Evolutionary conservation across 148 eudicot genomes (phyloP).

Genomic region (Rhododendron griersonianum): DNA sequence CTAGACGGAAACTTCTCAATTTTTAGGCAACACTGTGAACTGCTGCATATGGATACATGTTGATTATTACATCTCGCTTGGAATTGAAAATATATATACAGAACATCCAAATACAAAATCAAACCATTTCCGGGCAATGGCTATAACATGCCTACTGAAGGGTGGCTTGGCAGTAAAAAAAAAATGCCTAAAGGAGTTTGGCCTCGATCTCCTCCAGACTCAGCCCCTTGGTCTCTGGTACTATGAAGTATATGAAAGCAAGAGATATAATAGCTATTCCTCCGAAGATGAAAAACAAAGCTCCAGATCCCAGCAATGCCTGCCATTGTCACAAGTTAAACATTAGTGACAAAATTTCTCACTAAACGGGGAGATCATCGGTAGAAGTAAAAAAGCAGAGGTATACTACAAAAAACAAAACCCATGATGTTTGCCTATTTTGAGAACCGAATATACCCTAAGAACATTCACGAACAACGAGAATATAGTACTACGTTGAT

Average conservation of each 20-base stretch:
- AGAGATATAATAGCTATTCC: conserved; percentile 67
- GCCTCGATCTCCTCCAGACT: conserved; percentile 95
- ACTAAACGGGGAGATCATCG: background rate
- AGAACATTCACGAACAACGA: background rate
- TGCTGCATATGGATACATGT: background rate
- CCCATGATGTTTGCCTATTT: background rate
- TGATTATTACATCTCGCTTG: background rate
- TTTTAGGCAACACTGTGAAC: too few relatives aligned
- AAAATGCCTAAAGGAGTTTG: conserved; percentile 35
- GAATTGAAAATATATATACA: background rate
- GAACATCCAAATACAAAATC: background rate
- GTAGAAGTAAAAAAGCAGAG: background rate
- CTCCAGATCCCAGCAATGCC: conserved; percentile 86
- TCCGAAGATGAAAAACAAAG: conserved; percentile 71
- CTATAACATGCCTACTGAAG: background rate
- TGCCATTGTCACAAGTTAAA: conserved; percentile 29
- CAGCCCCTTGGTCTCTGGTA: conserved; percentile 92
- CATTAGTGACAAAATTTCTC: background rate
- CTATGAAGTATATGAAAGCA: conserved; percentile 64
- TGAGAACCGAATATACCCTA: background rate
- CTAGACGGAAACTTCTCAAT: too few relatives aligned
- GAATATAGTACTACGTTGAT: background rate
- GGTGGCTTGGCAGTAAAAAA: background rate
- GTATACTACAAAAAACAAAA: background rate
- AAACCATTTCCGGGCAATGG: background rate